These are phyloP conservation scores for Aspergillus incahuasiensis DNA, from an alignment of 495 filamentous ascomycete genomes.

Conservation along the genomic window DNA sequence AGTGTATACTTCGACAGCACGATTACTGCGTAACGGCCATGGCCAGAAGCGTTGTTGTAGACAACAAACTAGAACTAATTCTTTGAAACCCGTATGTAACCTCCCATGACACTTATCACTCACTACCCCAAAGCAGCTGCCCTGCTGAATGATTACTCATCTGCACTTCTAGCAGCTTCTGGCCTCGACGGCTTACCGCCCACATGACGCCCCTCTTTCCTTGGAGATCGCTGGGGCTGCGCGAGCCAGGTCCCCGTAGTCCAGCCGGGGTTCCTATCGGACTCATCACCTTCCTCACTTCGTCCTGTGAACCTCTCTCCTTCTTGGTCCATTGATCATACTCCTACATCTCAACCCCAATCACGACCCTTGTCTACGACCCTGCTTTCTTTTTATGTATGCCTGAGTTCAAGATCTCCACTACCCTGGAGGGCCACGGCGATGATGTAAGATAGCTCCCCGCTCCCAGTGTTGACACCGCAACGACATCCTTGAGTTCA, in stretches of 20 bases:
- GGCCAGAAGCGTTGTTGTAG: neutral
- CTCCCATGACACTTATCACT: neutral
- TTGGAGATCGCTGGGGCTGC: constrained; percentile 3
- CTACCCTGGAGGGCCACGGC: constrained; percentile 72
- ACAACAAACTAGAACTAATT: neutral
- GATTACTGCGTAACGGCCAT: neutral
- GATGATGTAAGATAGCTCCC: constrained; percentile 64
- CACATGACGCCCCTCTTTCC: constrained; percentile 14
- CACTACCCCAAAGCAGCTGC: neutral
- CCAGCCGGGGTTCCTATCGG: neutral
- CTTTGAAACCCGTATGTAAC: too few relatives aligned
- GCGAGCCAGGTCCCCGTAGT: constrained; percentile 2
- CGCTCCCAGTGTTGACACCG: constrained; percentile 13
- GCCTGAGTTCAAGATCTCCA: constrained; percentile 74
- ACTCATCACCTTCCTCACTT: neutral
- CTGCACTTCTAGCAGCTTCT: constrained; percentile 18
- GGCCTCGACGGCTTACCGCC: constrained; percentile 12
- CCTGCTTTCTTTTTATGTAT: constrained; percentile 37
- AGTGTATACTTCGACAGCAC: constrained; percentile 9
- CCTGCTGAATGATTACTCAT: constrained; percentile 5
- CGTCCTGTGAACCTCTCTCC: neutral
- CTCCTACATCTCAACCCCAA: neutral
- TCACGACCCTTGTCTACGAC: neutral
- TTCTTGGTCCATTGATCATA: neutral
- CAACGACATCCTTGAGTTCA: constrained; percentile 1